These are phyloP conservation scores for Salix suchowensis DNA, from an alignment of 345 rosid species.

Conservation along the genomic window DNA sequence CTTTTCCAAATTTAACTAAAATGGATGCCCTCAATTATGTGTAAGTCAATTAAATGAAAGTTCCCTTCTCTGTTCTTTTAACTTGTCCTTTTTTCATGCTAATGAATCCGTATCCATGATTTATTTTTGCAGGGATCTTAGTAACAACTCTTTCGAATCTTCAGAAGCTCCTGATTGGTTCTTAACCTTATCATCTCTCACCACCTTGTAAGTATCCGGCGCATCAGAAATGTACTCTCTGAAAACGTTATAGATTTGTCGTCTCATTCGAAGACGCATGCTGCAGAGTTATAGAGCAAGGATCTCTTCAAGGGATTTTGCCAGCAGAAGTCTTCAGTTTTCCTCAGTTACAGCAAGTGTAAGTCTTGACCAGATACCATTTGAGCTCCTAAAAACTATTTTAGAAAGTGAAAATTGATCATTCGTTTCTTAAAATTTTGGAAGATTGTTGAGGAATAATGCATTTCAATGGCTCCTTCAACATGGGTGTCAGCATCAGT, in stretches of 20 bases:
- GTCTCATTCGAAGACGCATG: slow-evolving; percentile 7
- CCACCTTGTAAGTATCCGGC: slow-evolving; percentile 60
- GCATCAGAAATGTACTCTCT: background rate
- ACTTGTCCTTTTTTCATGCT: background rate
- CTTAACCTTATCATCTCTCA: slow-evolving; percentile 74
- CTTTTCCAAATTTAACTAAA: slow-evolving; percentile 65
- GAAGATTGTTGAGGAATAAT: slow-evolving; percentile 73
- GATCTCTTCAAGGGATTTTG: slow-evolving; percentile 61
- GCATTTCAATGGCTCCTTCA: slow-evolving; percentile 54
- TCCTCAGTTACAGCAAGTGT: slow-evolving; percentile 84
- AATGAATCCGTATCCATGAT: background rate
- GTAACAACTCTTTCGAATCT: slow-evolving; percentile 70
- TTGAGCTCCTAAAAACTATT: background rate
- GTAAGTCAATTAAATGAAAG: slow-evolving; percentile 37
- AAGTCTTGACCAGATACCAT: slow-evolving; percentile 24
- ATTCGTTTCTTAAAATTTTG: slow-evolving; percentile 4
- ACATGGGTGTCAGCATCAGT: slow-evolving; percentile 53
- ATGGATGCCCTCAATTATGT: slow-evolving; percentile 68
- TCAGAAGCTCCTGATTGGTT: slow-evolving; percentile 80
- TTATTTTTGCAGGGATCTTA: slow-evolving; percentile 63
- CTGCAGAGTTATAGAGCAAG: slow-evolving; percentile 66
- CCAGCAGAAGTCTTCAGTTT: slow-evolving; percentile 59
- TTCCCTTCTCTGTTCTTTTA: background rate
- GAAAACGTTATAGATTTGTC: background rate
- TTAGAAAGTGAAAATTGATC: slow-evolving; percentile 1